Evolutionary conservation across 2,329 filamentous ascomycete genomes (phyloP).

Genomic region (Leptoxyphium fumago): DNA sequence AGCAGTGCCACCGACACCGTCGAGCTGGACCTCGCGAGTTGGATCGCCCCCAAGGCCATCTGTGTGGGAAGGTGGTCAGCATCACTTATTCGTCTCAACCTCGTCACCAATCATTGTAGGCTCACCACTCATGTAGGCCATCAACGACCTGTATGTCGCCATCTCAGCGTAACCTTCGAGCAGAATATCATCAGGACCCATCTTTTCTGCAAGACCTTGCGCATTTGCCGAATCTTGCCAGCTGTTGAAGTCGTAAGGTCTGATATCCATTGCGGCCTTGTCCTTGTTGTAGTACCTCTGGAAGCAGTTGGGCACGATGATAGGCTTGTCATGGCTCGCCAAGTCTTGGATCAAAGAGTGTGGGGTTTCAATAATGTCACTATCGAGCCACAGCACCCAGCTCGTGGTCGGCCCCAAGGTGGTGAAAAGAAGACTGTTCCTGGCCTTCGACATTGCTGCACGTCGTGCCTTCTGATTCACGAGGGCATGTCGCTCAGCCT

Average conservation of each 20-base stretch:
- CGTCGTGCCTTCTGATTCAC: constrained; percentile 74
- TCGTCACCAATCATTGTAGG: constrained; percentile 20
- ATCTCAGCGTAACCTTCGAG: constrained; percentile 88
- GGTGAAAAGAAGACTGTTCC: constrained; percentile 90
- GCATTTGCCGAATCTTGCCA: constrained; percentile 85
- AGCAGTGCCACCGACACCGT: constrained; percentile 87
- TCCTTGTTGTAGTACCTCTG: constrained; percentile 62
- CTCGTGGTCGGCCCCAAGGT: constrained; percentile 80
- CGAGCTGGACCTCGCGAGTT: constrained; percentile 44
- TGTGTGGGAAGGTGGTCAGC: background rate
- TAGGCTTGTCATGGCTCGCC: constrained; percentile 70
- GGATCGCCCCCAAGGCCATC: constrained; percentile 14
- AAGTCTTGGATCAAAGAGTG: constrained; percentile 79
- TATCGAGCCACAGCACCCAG: constrained; percentile 94
- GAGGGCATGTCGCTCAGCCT: constrained; percentile 83
- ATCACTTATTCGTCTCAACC: constrained; percentile 36
- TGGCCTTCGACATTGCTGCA: constrained; percentile 80
- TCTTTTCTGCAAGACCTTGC: constrained; percentile 55
- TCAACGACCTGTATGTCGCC: constrained; percentile 78
- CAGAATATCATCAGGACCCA: constrained; percentile 85
- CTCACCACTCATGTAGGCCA: constrained; percentile 62
- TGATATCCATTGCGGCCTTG: constrained; percentile 54
- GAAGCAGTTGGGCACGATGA: constrained; percentile 92
- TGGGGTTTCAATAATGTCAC: constrained; percentile 82
- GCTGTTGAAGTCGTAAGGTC: constrained; percentile 93